Base-by-base conservation (phyloP, 805 yeast genomes). In the Tetrapisispora iriomotensis region DNA sequence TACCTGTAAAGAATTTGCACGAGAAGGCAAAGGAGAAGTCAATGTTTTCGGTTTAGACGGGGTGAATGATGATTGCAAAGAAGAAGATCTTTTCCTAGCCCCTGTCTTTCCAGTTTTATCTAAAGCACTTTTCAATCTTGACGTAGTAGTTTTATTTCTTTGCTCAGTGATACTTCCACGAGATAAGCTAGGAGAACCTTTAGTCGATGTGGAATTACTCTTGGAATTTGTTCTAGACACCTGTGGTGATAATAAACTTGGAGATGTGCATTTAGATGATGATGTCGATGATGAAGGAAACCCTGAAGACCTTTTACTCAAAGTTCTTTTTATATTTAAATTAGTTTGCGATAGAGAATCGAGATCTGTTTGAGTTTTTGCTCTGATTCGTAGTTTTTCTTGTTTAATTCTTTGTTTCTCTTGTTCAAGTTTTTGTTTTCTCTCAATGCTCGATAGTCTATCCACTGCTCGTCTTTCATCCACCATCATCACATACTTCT, bases 1-100 rank as follows among this genome's bases (percentile, higher is more conserved):
- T 1, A 56, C 50, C 31, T 58, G 56, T 27, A 59, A 43, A 1
- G 64, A 59, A 42, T 56, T 58, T 3, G 62, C 48, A n/a, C 62
- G 50, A 17, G 46, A 43, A 3, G 43, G 42, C 18, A 36, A 10
- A 14, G 41, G 29, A 8, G 39, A 24, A 28, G n/a, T 27, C 12
- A 29, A 10, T 22, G 37, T 45, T 20, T 12, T 32, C 10, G 15
- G 25, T 27, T 29, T 34, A 7, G 20, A 26, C 12, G 34, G 24
- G 23, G 34, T 25, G 29, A 39, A 40, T 22, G 51, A 39, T 4
- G 62, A 47, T 40, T 60, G 64, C 21, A 60, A 45, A 3, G 65
- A 61, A 1, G 62, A 49, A 8, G 65, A 58, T 36, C 64, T 51
- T 20, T 55, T 50, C 29, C 62, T 47, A 12, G 50, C 47, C 13